Percentiles rank a stretch among this genome's conserved stretches.
Evolutionary conservation across 805 yeast genomes (phyloP).

Genomic region (Kodamaea kaohsiungensis): DNA sequence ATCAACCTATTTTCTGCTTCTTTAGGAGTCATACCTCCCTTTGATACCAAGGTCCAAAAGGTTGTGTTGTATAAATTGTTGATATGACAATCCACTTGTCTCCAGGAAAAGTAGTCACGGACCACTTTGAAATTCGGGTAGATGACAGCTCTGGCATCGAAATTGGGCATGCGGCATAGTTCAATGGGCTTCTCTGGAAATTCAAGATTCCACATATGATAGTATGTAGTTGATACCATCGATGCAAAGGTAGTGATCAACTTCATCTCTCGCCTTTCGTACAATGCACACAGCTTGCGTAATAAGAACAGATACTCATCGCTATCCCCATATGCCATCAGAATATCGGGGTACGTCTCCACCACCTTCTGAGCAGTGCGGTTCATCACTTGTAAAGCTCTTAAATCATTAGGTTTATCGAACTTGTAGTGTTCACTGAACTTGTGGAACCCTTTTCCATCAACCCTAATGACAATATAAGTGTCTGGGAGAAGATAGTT

Average conservation of each 20-base stretch:
- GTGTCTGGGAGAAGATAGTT: conserved; percentile 74
- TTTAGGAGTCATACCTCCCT: conserved; percentile 68
- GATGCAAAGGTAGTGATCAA: conserved; percentile 80
- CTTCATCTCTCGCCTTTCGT: conserved; percentile 82
- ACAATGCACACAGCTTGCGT: conserved; percentile 60
- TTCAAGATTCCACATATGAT: conserved; percentile 60
- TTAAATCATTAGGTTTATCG: conserved; percentile 81
- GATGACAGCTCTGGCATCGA: conserved; percentile 86
- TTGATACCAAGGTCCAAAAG: conserved; percentile 79
- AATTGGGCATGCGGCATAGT: conserved; percentile 67
- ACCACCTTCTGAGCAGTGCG: conserved; percentile 69
- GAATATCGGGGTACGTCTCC: conserved; percentile 65
- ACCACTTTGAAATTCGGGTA: conserved; percentile 68
- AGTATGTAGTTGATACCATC: conserved; percentile 76
- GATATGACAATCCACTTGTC: conserved; percentile 96
- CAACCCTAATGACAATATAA: conserved; percentile 80
- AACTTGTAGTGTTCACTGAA: conserved; percentile 74
- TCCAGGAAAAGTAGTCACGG: conserved; percentile 87
- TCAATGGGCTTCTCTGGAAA: conserved; percentile 54
- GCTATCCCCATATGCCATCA: conserved; percentile 89
- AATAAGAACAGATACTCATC: conserved; percentile 91
- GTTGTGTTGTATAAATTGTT: conserved; percentile 91
- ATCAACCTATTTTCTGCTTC: conserved; percentile 78
- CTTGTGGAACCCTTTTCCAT: conserved; percentile 92
- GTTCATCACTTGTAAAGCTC: conserved; percentile 82